phyloP scores from a whole-genome alignment of 495 filamentous ascomycete species.

The Tricharina praecox region DNA sequence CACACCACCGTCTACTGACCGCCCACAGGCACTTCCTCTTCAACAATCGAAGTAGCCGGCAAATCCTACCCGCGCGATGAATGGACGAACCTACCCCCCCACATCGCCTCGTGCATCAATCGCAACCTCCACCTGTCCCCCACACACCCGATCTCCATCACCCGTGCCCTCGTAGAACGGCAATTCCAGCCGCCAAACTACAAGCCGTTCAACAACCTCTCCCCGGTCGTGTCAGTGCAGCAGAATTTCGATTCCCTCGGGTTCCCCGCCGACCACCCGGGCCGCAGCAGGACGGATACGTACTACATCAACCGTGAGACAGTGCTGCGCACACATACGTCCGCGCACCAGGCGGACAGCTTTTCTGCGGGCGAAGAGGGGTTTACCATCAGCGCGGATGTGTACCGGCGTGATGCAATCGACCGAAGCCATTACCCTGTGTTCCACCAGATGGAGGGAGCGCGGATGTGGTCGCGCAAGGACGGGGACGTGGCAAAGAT shows the following conservation, averaged over 20 bases:
- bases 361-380: conserved; percentile 62
- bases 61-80: conserved; percentile 48
- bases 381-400: conserved; percentile 85
- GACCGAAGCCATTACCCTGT: conserved; percentile 89
- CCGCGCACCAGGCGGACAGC: conserved; percentile 75
- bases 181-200: conserved; percentile 59
- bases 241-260: conserved; percentile 95
- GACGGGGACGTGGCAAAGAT: conserved; percentile 43
- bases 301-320: conserved; percentile 85
- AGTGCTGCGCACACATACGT: conserved; percentile 81
- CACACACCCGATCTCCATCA: conserved; percentile 80
- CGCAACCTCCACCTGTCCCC: conserved; percentile 69
- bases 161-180: conserved; percentile 79
- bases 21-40: too few species aligned
- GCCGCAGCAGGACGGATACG: conserved; percentile 72
- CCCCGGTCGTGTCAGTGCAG: conserved; percentile 65
- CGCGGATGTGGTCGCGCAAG: conserved; percentile 67
- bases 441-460: conserved; percentile 98
- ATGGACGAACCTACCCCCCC: conserved; percentile 71
- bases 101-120: conserved; percentile 53
- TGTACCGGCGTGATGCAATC: conserved; percentile 88
- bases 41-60: conserved; percentile 34
- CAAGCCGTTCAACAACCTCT: conserved; percentile 56
- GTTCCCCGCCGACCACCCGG: conserved; percentile 78
- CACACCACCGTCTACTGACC: too few species aligned